Percentiles rank a stretch among this genome's conserved stretches.
phyloP scores from a whole-genome alignment of 768 basidiomycete genomes.

The Antrodiella citrinella region DNA sequence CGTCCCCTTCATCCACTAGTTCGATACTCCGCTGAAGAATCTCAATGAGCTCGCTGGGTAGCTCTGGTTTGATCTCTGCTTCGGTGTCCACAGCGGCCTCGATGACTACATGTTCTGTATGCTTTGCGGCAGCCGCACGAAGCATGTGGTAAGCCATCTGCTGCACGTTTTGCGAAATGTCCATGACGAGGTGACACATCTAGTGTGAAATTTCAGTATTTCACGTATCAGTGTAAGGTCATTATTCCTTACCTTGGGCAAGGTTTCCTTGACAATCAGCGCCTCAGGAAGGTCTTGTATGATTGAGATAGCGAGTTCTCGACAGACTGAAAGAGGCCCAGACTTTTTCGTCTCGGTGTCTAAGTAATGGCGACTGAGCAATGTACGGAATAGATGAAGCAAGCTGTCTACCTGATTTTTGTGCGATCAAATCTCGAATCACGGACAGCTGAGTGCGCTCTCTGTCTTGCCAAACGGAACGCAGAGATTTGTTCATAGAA shows the following conservation, averaged over 20 bases:
- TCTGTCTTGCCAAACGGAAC: constrained; percentile 59
- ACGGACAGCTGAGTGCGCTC: constrained; percentile 43
- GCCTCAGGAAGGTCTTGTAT: constrained; percentile 57
- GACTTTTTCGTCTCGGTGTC: constrained; percentile 27
- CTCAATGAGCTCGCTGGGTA: constrained; percentile 61
- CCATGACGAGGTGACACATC: constrained; percentile 77
- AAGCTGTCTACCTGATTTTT: constrained; percentile 42
- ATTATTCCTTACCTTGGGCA: constrained; percentile 44
- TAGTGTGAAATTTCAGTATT: constrained; percentile 21
- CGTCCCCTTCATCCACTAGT: constrained; percentile 28
- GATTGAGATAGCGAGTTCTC: constrained; percentile 60
- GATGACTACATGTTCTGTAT: constrained; percentile 79
- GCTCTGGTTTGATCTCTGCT: constrained; percentile 36
- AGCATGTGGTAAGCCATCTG: constrained; percentile 72
- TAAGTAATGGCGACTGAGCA: neutral
- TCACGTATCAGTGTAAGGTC: neutral
- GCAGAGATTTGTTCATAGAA: constrained; percentile 63
- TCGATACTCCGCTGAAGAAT: constrained; percentile 47
- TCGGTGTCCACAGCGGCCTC: constrained; percentile 80
- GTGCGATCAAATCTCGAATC: constrained; percentile 53
- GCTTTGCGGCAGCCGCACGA: constrained; percentile 56
- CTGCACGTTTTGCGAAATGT: constrained; percentile 58
- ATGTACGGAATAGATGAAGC: neutral
- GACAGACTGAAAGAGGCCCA: constrained; percentile 56
- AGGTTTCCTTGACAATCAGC: constrained; percentile 52